phyloP scores from a whole-genome alignment of 164 flowering plant species.

The Chimonanthus praecox region DNA sequence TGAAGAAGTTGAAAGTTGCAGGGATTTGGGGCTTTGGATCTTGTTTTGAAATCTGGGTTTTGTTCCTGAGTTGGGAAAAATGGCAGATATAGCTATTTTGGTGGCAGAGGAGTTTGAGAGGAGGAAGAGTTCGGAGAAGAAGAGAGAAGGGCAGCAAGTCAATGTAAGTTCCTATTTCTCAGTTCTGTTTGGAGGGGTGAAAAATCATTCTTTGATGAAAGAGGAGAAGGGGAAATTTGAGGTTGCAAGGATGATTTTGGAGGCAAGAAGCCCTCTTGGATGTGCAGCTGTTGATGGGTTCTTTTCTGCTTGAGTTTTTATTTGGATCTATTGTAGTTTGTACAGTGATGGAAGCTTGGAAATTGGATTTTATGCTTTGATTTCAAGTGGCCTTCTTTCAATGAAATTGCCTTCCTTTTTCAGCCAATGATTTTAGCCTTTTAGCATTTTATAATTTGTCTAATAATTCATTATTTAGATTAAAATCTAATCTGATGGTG shows the following conservation, averaged over 20 bases:
- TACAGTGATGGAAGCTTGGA: background rate
- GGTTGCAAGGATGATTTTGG: background rate
- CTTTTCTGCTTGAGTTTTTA: background rate
- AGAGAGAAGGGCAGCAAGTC: background rate
- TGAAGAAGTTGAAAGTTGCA: too few species aligned
- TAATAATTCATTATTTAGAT: too few species aligned
- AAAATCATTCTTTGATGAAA: background rate
- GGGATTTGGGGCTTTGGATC: background rate
- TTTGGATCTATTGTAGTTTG: background rate
- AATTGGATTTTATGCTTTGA: background rate
- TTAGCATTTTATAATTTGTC: too few species aligned
- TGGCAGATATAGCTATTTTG: constrained; percentile 1
- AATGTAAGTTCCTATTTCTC: background rate
- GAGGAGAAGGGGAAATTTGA: background rate
- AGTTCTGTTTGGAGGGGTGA: background rate
- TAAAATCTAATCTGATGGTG: too few species aligned
- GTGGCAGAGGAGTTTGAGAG: constrained; percentile 2
- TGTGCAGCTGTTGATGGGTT: background rate
- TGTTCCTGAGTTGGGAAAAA: background rate
- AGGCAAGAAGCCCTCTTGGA: background rate
- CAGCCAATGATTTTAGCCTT: background rate
- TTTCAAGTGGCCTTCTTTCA: background rate
- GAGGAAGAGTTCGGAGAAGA: constrained; percentile 1
- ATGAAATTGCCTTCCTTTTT: too few species aligned
- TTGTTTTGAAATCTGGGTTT: background rate